Evolutionary conservation across 148 eudicot genomes (phyloP).

Genomic region (Vaccinium darrowii): DNA sequence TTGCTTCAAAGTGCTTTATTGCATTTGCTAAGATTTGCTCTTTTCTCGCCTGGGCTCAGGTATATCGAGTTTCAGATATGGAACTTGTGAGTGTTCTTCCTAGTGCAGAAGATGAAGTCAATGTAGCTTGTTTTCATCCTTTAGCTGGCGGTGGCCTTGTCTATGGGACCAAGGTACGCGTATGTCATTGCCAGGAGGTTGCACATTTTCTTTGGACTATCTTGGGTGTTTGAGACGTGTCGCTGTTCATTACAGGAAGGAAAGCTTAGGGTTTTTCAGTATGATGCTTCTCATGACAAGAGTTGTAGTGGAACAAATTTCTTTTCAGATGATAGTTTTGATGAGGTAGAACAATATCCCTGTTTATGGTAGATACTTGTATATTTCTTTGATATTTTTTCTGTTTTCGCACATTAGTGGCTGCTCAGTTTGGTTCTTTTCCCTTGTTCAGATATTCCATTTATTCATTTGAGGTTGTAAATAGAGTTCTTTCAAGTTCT

Average conservation of each 20-base stretch:
- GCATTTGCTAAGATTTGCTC: not conserved
- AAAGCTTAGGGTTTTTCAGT: conserved; percentile 87
- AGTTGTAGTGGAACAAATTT: conserved; percentile 21
- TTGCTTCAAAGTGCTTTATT: conserved; percentile 3
- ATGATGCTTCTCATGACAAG: conserved; percentile 44
- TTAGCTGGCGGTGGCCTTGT: conserved; percentile 87
- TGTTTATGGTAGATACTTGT: conserved; percentile 9
- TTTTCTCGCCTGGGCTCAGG: conserved; percentile 38
- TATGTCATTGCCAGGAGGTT: not conserved
- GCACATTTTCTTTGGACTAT: not conserved
- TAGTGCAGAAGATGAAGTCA: conserved; percentile 99
- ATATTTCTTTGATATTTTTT: not conserved
- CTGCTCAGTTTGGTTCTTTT: not conserved
- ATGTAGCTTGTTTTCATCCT: conserved; percentile 99
- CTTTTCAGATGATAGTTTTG: conserved; percentile 17
- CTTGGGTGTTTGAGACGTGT: not conserved
- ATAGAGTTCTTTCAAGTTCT: not conserved
- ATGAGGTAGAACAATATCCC: conserved; percentile 20
- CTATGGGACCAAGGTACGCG: conserved; percentile 89
- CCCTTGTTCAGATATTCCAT: not conserved
- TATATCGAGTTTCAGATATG: conserved; percentile 95
- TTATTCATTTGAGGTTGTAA: not conserved
- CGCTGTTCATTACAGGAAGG: conserved; percentile 70
- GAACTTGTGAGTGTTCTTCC: conserved; percentile 98
- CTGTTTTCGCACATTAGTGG: not conserved